These are phyloP conservation scores for Kwoniella dendrophila DNA, from an alignment of 768 basidiomycete genomes.

Conservation along the genomic window DNA sequence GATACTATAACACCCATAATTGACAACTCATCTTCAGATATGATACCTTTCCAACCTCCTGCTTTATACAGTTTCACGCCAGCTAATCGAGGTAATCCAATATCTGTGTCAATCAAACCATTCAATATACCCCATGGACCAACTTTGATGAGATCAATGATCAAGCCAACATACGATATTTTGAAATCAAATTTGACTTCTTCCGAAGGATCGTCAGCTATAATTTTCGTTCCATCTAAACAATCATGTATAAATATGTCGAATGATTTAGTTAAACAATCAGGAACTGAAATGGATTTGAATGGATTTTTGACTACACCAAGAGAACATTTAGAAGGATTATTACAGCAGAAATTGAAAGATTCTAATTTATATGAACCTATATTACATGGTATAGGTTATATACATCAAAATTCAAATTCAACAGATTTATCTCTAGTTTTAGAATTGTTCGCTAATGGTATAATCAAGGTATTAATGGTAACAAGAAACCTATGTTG, in stretches of 20 bases:
- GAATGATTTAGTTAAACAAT: constrained; percentile 82
- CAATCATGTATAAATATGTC: constrained; percentile 73
- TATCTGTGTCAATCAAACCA: constrained; percentile 69
- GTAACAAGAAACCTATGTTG: constrained; percentile 82
- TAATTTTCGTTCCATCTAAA: constrained; percentile 88
- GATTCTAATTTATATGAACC: constrained; percentile 70
- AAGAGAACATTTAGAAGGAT: constrained; percentile 66
- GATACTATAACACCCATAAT: constrained; percentile 60
- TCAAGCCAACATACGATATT: constrained; percentile 81
- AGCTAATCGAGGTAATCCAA: constrained; percentile 76
- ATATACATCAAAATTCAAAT: constrained; percentile 75
- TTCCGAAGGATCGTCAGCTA: constrained; percentile 56
- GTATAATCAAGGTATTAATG: constrained; percentile 75
- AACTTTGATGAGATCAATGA: constrained; percentile 85
- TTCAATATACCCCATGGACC: constrained; percentile 86
- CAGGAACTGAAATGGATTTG: constrained; percentile 70
- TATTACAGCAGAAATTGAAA: constrained; percentile 62
- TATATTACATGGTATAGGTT: constrained; percentile 80
- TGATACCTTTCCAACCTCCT: constrained; percentile 13
- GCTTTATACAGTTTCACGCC: constrained; percentile 72
- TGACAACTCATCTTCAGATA: not conserved
- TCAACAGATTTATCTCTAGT: constrained; percentile 71
- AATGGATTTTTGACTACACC: constrained; percentile 52
- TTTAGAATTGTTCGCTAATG: constrained; percentile 78
- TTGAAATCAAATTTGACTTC: constrained; percentile 62